Evolutionary conservation across 768 basidiomycete genomes (phyloP), one percentile per base, ranked within the genome.

Genomic region (Imleria badia): DNA sequence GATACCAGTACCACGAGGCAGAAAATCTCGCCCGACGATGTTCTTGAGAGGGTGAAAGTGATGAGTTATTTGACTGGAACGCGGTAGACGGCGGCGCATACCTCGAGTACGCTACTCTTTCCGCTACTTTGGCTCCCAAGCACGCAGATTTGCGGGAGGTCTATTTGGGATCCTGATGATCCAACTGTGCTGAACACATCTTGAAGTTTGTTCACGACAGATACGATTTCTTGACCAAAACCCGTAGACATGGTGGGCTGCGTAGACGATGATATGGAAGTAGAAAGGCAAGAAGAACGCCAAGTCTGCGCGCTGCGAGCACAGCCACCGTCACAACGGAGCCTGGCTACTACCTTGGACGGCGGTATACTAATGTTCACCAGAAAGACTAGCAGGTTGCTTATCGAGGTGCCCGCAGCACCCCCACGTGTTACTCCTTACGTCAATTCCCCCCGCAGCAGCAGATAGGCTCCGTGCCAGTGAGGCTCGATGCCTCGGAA

Each of bases 1-100:
- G 67, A 99, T 99, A 74, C 96, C 96, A 52, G 94, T 91, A 71
- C 97, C 97, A 80, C 97, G 91, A 74, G 97, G 97, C 69, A 99
- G 72, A 80, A 99, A 99, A 73, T 99, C 97, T 62, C 96, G 85
- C 55, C 97, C 97, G 51, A 98, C 95, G 61, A 98, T 94, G 76
- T 98, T 97, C 94, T 96, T 62, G 47, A 10, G 33, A 54, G 19
- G 45, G 39, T 26, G 46, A 45, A 44, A 52, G 43, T 8, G 53
- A 60, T 64, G 48, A 57, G 33, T 44, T 51, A 20, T 13, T 52
- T 38, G 45, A 44, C 33, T 9, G 38, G 20, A 13, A 31, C 2
- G 45, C 34, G 52, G 26, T 45, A 22, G 34, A 51, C 46, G 14
- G 48, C 26, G 17, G 47, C 26, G 60, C 80, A 54, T 61, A 91